These are phyloP conservation scores for Daldinia childiae DNA, from an alignment of 495 filamentous ascomycete species.

Conservation along the genomic window DNA sequence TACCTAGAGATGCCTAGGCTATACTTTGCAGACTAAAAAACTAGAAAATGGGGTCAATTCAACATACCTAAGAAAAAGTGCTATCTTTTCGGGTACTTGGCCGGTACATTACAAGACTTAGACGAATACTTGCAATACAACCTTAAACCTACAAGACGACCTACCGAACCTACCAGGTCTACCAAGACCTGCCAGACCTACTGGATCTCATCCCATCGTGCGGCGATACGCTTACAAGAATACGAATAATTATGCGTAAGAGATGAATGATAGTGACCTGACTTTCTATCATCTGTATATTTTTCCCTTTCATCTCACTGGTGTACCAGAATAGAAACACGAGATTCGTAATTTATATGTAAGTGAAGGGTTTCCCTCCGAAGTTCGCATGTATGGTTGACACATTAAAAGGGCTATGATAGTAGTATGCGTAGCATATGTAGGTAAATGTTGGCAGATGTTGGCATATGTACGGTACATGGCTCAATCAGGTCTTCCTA, in stretches of 20 bases:
- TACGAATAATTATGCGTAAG: conserved; percentile 1
- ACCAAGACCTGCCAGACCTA: neutral
- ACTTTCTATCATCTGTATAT: neutral
- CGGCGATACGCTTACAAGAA: conserved; percentile 3
- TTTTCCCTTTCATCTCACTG: neutral
- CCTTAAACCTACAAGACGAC: neutral
- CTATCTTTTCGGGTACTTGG: conserved; percentile 13
- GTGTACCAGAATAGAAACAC: conserved; percentile 27
- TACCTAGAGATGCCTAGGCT: conserved; percentile 10
- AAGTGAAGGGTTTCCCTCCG: conserved; percentile 21
- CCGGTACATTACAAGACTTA: conserved; percentile 24
- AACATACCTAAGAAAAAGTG: conserved; percentile 2
- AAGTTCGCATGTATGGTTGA: conserved; percentile 34
- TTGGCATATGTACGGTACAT: neutral
- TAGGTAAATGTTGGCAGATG: neutral
- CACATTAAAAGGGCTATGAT: conserved; percentile 20
- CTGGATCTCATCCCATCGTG: neutral
- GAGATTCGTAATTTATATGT: conserved; percentile 22
- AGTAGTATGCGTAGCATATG: conserved; percentile 3
- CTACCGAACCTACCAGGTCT: neutral
- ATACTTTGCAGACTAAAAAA: neutral
- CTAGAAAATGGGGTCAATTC: neutral
- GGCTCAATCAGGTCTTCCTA: conserved; percentile 24
- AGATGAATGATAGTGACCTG: conserved; percentile 11
- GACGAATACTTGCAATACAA: conserved; percentile 15